These are phyloP conservation scores for Termitomyces sp. DNA, from an alignment of 768 basidiomycete genomes.

Conservation along the genomic window DNA sequence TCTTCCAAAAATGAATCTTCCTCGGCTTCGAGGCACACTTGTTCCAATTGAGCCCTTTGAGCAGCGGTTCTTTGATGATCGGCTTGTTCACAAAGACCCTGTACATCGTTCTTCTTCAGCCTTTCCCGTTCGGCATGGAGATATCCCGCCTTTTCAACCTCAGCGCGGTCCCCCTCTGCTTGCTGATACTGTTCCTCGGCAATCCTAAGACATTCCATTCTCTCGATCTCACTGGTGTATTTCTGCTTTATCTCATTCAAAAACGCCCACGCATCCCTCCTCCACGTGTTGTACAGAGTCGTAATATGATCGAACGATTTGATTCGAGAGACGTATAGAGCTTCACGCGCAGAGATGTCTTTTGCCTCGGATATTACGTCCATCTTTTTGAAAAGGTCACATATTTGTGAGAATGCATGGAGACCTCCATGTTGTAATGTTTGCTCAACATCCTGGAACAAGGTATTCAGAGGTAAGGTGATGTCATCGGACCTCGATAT, in stretches of 20 bases:
- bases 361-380: constrained; percentile 41
- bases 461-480: constrained; percentile 30
- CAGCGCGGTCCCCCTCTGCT: constrained; percentile 33
- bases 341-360: constrained; percentile 44
- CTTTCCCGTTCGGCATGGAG: constrained; percentile 30
- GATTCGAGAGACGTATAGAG: constrained; percentile 45
- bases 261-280: constrained; percentile 39
- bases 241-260: constrained; percentile 38
- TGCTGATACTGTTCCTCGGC: constrained; percentile 31
- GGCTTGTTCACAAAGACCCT: constrained; percentile 19
- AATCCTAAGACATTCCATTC: constrained; percentile 35
- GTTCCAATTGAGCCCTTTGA: constrained; percentile 19
- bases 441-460: constrained; percentile 35
- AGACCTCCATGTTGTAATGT: constrained; percentile 31
- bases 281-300: constrained; percentile 44
- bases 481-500: constrained; percentile 24
- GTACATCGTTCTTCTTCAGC: constrained; percentile 21
- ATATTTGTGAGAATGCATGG: constrained; percentile 47
- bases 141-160: constrained; percentile 34
- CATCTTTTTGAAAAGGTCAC: constrained; percentile 53
- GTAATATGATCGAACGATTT: constrained; percentile 52
- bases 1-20: constrained; percentile 12
- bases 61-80: constrained; percentile 23
- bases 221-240: constrained; percentile 36
- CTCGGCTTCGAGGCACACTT: constrained; percentile 19